Percentiles rank a stretch among this genome's conserved stretches.
phyloP scores from a whole-genome alignment of 331 rosid genomes.

The Malus hybrid region DNA sequence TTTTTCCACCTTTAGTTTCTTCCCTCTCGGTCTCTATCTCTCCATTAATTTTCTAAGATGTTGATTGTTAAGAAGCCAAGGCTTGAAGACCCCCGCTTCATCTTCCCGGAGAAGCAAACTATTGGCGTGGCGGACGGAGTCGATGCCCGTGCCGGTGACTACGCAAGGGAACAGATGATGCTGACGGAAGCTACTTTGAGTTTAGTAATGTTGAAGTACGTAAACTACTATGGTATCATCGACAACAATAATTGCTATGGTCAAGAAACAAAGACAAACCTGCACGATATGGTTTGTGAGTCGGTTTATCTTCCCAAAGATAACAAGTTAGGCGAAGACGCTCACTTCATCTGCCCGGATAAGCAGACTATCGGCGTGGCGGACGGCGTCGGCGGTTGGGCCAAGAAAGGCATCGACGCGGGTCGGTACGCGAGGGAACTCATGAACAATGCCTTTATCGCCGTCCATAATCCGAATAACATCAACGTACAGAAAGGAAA shows the following conservation, averaged over 20 bases:
- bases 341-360: constrained; percentile 1
- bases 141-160: neutral
- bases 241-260: no score
- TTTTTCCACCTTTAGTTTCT: no score
- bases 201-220: no score
- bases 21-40: no score
- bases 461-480: no score
- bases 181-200: no score
- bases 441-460: neutral
- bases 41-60: no score
- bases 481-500: no score
- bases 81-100: constrained; percentile 6
- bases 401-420: neutral
- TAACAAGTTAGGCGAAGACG: constrained; percentile 1
- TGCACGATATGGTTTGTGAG: neutral
- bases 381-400: constrained; percentile 1
- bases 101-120: neutral
- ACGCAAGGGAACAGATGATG: neutral
- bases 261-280: no score
- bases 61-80: no score
- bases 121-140: constrained; percentile 9
- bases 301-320: neutral
- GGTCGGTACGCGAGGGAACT: neutral
- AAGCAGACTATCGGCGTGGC: constrained; percentile 7
- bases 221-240: no score